Evolutionary conservation across 2,329 filamentous ascomycete genomes (phyloP).

Genomic region (Pestalotiopsis sp.): DNA sequence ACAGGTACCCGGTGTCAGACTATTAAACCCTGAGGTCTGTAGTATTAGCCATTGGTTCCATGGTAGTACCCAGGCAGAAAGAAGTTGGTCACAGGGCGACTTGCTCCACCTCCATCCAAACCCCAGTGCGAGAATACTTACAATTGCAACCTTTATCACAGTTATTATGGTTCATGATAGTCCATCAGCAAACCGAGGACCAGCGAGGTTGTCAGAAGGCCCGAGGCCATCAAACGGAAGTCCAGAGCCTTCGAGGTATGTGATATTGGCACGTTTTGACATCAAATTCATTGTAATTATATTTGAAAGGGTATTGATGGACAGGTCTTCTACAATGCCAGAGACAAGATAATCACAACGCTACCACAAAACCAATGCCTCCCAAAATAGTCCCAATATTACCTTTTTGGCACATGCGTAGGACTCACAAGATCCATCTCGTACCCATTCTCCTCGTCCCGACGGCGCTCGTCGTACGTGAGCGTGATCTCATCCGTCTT

Average conservation of each 20-base stretch:
- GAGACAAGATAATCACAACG: not conserved
- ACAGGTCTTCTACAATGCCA: not conserved
- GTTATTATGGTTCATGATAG: not conserved
- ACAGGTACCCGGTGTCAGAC: not conserved
- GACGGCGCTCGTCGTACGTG: not conserved
- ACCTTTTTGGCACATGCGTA: not conserved
- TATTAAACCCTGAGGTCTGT: not conserved
- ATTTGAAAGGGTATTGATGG: not conserved
- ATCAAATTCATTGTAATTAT: not conserved
- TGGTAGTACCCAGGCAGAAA: not conserved
- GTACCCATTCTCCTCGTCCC: not conserved
- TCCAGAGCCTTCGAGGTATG: too few species aligned
- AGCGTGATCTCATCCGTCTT: constrained; percentile 4
- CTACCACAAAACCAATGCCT: not conserved
- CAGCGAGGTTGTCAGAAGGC: not conserved
- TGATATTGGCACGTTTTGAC: not conserved
- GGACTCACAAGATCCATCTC: not conserved
- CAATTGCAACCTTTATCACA: not conserved
- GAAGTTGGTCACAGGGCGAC: not conserved
- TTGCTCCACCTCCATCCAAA: not conserved
- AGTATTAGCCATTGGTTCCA: not conserved
- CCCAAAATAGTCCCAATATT: not conserved
- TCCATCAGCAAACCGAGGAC: not conserved
- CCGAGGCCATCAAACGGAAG: too few species aligned
- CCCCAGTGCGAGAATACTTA: not conserved